Evolutionary conservation across 768 basidiomycete species (phyloP).

Genomic region (Suillus weaverae): DNA sequence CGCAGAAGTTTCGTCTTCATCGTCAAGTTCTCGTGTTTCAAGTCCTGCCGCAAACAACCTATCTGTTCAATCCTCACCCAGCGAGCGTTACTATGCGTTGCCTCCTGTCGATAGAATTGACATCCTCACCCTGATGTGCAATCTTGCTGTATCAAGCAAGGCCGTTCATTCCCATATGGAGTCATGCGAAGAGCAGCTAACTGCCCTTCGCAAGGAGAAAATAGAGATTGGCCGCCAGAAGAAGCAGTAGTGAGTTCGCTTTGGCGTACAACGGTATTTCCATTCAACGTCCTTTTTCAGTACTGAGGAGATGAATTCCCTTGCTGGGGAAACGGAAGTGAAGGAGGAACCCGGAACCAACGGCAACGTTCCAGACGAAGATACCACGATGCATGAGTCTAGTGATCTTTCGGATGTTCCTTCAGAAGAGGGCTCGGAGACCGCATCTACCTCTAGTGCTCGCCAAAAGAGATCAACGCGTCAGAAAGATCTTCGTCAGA

Average conservation of each 20-base stretch:
- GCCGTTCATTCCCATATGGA: slow-evolving; percentile 88
- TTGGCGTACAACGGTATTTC: slow-evolving; percentile 7
- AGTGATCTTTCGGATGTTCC: slow-evolving; percentile 74
- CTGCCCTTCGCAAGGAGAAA: slow-evolving; percentile 91
- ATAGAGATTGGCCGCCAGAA: slow-evolving; percentile 91
- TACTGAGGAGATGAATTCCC: slow-evolving; percentile 69
- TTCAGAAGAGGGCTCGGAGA: slow-evolving; percentile 63
- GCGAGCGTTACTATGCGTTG: slow-evolving; percentile 71
- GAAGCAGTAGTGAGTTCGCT: slow-evolving; percentile 75
- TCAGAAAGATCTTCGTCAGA: slow-evolving; percentile 53
- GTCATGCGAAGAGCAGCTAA: slow-evolving; percentile 83
- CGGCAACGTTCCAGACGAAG: slow-evolving; percentile 46
- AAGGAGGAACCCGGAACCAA: slow-evolving; percentile 47
- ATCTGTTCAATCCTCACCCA: slow-evolving; percentile 49
- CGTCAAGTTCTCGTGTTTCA: slow-evolving; percentile 48
- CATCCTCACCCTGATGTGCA: slow-evolving; percentile 86
- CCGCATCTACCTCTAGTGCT: slow-evolving; percentile 44
- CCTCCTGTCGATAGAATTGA: slow-evolving; percentile 79
- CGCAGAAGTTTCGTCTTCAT: slow-evolving; percentile 41
- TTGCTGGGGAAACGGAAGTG: slow-evolving; percentile 51
- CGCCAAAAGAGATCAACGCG: slow-evolving; percentile 46
- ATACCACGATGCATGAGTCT: slow-evolving; percentile 59
- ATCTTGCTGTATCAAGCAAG: slow-evolving; percentile 88
- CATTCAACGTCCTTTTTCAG: slow-evolving; percentile 38
- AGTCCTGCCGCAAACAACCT: slow-evolving; percentile 45